Evolutionary conservation across 805 yeast species (phyloP).

Genomic region (Starmerella potacharoeniae): DNA sequence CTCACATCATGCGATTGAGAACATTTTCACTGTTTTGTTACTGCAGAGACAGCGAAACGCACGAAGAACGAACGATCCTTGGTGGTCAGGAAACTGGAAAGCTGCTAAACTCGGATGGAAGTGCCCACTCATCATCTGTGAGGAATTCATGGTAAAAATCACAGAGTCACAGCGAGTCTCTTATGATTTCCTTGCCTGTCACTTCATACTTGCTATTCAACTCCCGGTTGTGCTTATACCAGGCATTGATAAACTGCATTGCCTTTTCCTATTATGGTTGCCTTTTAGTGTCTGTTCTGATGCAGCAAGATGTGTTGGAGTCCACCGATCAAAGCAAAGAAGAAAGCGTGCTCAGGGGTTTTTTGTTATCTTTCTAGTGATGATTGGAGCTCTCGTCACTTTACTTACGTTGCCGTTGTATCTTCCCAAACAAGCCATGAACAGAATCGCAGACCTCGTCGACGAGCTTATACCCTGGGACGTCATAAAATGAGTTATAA

Average conservation of each 20-base stretch:
- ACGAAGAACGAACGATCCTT: slow-evolving; percentile 49
- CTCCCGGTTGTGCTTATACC: slow-evolving; percentile 73
- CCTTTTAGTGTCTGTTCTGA: slow-evolving; percentile 55
- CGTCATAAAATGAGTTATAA: neutral
- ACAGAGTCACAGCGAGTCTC: slow-evolving; percentile 83
- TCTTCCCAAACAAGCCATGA: neutral
- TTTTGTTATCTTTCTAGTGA: slow-evolving; percentile 7
- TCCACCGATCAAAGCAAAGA: slow-evolving; percentile 65
- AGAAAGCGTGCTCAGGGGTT: slow-evolving; percentile 6
- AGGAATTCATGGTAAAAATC: slow-evolving; percentile 71
- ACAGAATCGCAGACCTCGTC: neutral
- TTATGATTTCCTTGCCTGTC: slow-evolving; percentile 82
- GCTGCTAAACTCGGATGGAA: slow-evolving; percentile 71
- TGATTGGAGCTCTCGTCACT: neutral
- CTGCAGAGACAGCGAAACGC: slow-evolving; percentile 47
- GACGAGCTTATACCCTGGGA: neutral
- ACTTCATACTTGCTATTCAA: slow-evolving; percentile 64
- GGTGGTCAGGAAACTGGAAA: slow-evolving; percentile 42
- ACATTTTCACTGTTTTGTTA: slow-evolving; percentile 37
- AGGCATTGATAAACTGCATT: slow-evolving; percentile 78
- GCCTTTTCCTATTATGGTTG: slow-evolving; percentile 90
- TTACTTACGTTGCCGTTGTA: slow-evolving; percentile 9
- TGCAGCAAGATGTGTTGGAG: slow-evolving; percentile 70
- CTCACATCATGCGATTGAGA: slow-evolving; percentile 49
- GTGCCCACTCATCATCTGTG: slow-evolving; percentile 72